phyloP scores from a whole-genome alignment of 2,329 filamentous ascomycete species.

The Penicillium capsulatum region DNA sequence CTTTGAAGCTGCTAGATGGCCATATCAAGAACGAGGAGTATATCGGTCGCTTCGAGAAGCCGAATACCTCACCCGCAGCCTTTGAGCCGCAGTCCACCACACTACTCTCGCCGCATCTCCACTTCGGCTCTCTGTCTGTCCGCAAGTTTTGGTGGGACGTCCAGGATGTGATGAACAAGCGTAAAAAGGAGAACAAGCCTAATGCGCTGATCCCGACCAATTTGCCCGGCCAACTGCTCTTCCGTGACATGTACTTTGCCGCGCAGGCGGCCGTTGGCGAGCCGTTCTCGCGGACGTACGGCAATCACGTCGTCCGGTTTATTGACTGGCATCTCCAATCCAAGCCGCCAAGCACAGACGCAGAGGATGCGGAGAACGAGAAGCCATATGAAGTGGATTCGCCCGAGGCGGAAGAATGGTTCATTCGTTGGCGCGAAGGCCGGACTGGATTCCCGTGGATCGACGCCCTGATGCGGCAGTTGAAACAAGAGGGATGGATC shows the following conservation, averaged over 20 bases:
- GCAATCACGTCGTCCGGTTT: conserved; percentile 66
- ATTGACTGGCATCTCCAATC: conserved; percentile 74
- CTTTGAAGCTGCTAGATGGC: conserved; percentile 55
- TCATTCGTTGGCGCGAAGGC: conserved; percentile 65
- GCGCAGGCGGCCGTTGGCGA: conserved; percentile 66
- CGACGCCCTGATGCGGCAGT: conserved; percentile 73
- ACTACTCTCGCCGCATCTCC: conserved; percentile 66
- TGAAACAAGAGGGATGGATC: conserved; percentile 70
- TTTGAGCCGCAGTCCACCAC: conserved; percentile 71
- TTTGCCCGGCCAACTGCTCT: conserved; percentile 67
- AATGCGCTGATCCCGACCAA: conserved; percentile 60
- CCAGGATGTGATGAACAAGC: conserved; percentile 57
- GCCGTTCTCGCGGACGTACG: conserved; percentile 59
- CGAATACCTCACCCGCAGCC: conserved; percentile 67
- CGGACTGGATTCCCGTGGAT: conserved; percentile 76
- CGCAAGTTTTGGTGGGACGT: conserved; percentile 70
- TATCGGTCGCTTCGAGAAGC: conserved; percentile 70
- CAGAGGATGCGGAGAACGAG: conserved; percentile 40
- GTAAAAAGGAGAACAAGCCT: conserved; percentile 54
- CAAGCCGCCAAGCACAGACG: conserved; percentile 41
- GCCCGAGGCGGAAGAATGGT: conserved; percentile 59
- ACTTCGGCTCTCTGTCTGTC: conserved; percentile 68
- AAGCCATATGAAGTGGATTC: conserved; percentile 63
- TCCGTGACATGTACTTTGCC: conserved; percentile 80
- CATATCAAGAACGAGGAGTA: conserved; percentile 62